phyloP scores from a whole-genome alignment of 108 stramenopile genomes.

The Craspedostauros australis region DNA sequence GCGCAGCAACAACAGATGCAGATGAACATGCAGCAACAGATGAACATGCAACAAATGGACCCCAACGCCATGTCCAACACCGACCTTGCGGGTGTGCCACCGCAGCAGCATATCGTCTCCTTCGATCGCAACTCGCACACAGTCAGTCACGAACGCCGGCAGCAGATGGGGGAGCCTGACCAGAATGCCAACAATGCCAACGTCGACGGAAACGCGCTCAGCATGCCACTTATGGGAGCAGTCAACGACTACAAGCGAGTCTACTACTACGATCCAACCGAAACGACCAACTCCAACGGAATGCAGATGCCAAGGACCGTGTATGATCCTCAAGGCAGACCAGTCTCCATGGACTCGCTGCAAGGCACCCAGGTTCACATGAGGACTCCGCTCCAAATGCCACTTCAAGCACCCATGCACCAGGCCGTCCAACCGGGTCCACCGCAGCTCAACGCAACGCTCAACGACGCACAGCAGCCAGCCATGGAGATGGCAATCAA shows the following conservation, averaged over 20 bases:
- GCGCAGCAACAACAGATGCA: too few relatives aligned
- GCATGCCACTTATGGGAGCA: constrained; percentile 4
- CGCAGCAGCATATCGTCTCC: background rate
- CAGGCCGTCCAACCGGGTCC: background rate
- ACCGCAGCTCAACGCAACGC: background rate
- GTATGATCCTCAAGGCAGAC: constrained; percentile 30
- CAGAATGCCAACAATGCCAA: too few relatives aligned
- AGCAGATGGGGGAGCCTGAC: too few relatives aligned
- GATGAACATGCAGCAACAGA: background rate
- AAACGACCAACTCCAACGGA: constrained; percentile 10
- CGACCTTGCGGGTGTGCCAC: background rate
- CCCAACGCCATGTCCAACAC: background rate
- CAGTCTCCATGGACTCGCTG: constrained; percentile 5
- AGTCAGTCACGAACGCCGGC: too few relatives aligned
- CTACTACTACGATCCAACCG: constrained; percentile 32
- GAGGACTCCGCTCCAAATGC: too few relatives aligned
- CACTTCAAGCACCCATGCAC: constrained; percentile 16
- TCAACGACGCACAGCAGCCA: background rate
- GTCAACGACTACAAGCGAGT: constrained; percentile 4
- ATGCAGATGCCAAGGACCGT: constrained; percentile 23
- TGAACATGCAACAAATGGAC: background rate
- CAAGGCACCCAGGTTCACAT: constrained; percentile 6
- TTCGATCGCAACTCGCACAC: too few relatives aligned
- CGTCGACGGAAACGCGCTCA: too few relatives aligned
- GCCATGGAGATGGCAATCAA: background rate